Percentiles rank a stretch among this genome's conserved stretches.
These are phyloP conservation scores for Rhododendron kiyosumense DNA, from an alignment of 148 eudicot genomes.

Conservation along the genomic window DNA sequence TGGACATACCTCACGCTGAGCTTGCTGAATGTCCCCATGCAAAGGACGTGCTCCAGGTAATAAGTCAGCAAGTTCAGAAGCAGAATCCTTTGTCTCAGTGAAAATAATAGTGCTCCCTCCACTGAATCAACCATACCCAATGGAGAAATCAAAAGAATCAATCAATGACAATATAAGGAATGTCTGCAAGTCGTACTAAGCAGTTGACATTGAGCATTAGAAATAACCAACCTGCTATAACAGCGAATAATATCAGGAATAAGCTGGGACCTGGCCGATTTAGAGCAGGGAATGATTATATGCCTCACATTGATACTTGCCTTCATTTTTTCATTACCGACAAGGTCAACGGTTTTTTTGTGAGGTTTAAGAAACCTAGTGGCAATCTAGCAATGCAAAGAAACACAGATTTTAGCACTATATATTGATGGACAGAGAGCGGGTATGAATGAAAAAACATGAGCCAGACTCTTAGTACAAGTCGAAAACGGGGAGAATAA, in stretches of 20 bases:
- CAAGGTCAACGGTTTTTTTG: slow-evolving; percentile 86
- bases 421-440: background rate
- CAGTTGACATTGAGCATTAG: background rate
- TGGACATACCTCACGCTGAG: slow-evolving; percentile 71
- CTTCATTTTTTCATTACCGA: slow-evolving; percentile 93
- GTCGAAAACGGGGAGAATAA: background rate
- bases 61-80: slow-evolving; percentile 61
- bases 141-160: slow-evolving; percentile 2
- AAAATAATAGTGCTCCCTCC: slow-evolving; percentile 87
- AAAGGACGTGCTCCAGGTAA: slow-evolving; percentile 87
- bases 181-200: background rate
- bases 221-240: slow-evolving; percentile 63
- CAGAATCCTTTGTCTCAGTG: slow-evolving; percentile 76
- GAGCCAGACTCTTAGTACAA: background rate
- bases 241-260: slow-evolving; percentile 93
- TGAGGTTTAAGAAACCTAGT: slow-evolving; percentile 64
- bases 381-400: slow-evolving; percentile 42
- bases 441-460: background rate
- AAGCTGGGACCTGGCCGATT: slow-evolving; percentile 67
- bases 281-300: slow-evolving; percentile 81
- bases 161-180: background rate
- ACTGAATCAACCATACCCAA: slow-evolving; percentile 33
- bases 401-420: background rate
- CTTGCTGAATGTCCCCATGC: slow-evolving; percentile 91
- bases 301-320: slow-evolving; percentile 89